Conservation (phyloP, 2,329 filamentous ascomycete genomes). For the Pestalotiopsis sp. region DNA sequence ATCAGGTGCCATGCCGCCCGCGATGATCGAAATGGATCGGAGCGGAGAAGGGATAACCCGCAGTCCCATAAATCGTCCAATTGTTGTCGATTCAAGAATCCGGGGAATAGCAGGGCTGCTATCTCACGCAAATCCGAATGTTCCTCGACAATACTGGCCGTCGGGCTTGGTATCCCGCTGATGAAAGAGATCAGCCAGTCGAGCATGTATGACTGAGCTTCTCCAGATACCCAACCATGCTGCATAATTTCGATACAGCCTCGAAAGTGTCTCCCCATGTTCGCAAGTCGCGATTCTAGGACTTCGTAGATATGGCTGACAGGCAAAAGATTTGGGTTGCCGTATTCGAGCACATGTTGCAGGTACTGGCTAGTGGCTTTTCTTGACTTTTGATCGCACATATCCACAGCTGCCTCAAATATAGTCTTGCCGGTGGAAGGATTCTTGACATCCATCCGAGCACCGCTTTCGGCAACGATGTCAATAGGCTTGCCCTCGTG, state of each 20-base stretch:
- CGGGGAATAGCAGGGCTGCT: too few relatives aligned
- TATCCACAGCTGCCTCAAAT: not conserved
- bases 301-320: not conserved
- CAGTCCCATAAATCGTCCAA: not conserved
- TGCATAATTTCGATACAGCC: not conserved
- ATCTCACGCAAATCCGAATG: too few relatives aligned
- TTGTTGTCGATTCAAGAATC: not conserved
- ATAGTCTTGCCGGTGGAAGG: too few relatives aligned
- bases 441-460: not conserved
- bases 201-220: not conserved
- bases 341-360: too few relatives aligned
- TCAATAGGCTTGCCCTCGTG: too few relatives aligned
- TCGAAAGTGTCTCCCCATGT: not conserved
- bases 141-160: too few relatives aligned
- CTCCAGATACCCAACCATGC: not conserved
- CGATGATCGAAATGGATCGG: too few relatives aligned
- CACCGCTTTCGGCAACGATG: too few relatives aligned
- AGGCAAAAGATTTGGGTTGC: too few relatives aligned
- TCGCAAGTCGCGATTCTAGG: not conserved
- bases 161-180: not conserved
- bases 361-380: too few relatives aligned
- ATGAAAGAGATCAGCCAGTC: not conserved
- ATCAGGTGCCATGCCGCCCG: not conserved
- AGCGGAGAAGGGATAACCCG: not conserved
- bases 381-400: too few relatives aligned